Evolutionary conservation across 441 rosid species (phyloP), one percentile per base, ranked within the genome.

Genomic region (Populus hybrid): DNA sequence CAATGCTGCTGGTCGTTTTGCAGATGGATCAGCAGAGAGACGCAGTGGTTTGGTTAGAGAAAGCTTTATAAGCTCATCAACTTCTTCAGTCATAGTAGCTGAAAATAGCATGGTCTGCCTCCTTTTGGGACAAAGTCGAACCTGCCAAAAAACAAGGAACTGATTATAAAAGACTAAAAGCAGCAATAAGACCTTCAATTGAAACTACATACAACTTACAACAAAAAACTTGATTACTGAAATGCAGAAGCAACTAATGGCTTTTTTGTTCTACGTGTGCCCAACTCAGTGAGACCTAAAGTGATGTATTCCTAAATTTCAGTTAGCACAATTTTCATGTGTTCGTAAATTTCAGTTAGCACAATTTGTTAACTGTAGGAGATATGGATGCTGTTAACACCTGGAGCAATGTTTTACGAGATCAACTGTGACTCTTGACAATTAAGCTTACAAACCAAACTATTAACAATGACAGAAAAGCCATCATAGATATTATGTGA

Each of bases 71-170:
- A 96, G 98, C 77, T 93, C 96, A 79, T 92, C 87, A 80, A 96
- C 97, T 83, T 94, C 94, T 86, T 93, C 98, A 32, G 97, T 96
- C 98, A 94, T 93, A 66, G 99, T 96, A 79, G 99, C 99, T 38
- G 98, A 94, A 87, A 96, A 96, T 77, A 96, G 87, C 98, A 94
- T 85, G 9, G 99, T 96, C 82, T 96, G 99, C 89, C 97, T 94
- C 84, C 93, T 86, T 88, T 90, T 94, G 81, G 99, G 98, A 81
- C 98, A 94, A 74, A 87, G 85, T 67, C 96, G 93, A 82, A 93
- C 92, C 98, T 96, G 85, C 78, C 84, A 80, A 82, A 35, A 66
- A 79, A 72, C 18, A 26, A 73, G 35, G 28, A 80, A 77, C 42
- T 34, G 21, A 30, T 74, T 24, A 77, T 57, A 77, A 74, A 73